These are phyloP conservation scores for Backusella mclennaniae DNA, from an alignment of 192 early-diverging fungal genomes.

Conservation along the genomic window DNA sequence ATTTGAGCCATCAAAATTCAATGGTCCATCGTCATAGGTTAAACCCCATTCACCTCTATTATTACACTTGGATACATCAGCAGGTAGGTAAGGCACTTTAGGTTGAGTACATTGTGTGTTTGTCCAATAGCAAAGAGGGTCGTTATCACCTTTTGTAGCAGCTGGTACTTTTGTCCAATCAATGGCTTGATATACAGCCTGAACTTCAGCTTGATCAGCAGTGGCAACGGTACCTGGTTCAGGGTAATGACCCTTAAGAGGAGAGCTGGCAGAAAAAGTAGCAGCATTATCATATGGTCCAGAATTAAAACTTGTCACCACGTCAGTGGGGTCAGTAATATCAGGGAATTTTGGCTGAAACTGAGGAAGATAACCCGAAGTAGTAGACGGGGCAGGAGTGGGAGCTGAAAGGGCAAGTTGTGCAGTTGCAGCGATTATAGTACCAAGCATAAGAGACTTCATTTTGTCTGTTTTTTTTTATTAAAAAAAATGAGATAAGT, in stretches of 20 bases:
- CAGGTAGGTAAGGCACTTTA: slow-evolving; percentile 15
- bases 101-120: slow-evolving; percentile 9
- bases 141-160: background rate
- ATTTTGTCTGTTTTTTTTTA: background rate
- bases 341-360: slow-evolving; percentile 20
- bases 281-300: slow-evolving; percentile 14
- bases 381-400: background rate
- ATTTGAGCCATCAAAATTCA: background rate
- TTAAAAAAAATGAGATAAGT: background rate
- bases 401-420: background rate
- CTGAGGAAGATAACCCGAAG: slow-evolving; percentile 8
- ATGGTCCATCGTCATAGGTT: slow-evolving; percentile 47
- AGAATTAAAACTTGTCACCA: slow-evolving; percentile 2
- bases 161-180: slow-evolving; percentile 27
- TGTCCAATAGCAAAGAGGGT: slow-evolving; percentile 23
- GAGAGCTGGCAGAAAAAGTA: background rate
- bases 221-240: slow-evolving; percentile 14
- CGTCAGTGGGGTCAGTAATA: slow-evolving; percentile 14
- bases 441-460: background rate
- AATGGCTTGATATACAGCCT: slow-evolving; percentile 18
- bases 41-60: slow-evolving; percentile 35
- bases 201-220: slow-evolving; percentile 27
- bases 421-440: background rate
- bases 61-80: slow-evolving; percentile 28
- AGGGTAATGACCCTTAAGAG: slow-evolving; percentile 27